Base-by-base conservation (phyloP, 2,329 filamentous ascomycete species). In the Ophiostoma himal-ulmi region DNA sequence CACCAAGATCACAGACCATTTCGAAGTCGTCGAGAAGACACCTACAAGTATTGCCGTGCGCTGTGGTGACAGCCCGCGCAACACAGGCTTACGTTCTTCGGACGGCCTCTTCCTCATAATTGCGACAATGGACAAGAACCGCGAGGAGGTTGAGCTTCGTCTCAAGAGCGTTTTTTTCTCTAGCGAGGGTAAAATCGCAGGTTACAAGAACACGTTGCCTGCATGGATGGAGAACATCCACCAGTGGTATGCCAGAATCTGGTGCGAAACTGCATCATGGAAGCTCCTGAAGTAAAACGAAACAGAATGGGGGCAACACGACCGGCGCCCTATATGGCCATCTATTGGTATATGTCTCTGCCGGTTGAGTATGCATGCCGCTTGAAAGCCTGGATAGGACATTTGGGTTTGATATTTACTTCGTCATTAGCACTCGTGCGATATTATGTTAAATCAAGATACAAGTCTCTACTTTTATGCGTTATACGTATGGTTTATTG, bases 61-160 rank as follows among this genome's bases (percentile, higher is more conserved):
- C 30, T 89, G 86, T 74, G 89, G 89, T 20, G 89, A 89, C 73
- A 86, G 86, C 1, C 89, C 89, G 0, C 81, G 86, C 30, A 85
- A 85, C 64, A 80, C 80, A 64, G 84, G 81, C 0, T 82, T 85
- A 1, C 83, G 89, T 8, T 81, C 83, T 10, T 85, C 84, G 1
- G 89, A 92, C 75, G 89, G 89, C 0, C 79, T 91, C 36, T 91
- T 91, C 73, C 83, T 89, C 77, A 88, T 91, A 75, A 83, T 82
- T 22, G 88, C 87, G 4, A 81, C 82, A 14, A 79, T 91, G 20
- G 87, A 91, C 78, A 81, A 83, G 75, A 82, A 85, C 6, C 80
- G 84, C 44, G 83, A 83, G 14, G 84, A 88, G 72, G 89, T 85
- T 2, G 88, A 90, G 77, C 85, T 91, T 73, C 81, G 83, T 2